Conservation (phyloP, 2,329 filamentous ascomycete genomes). For the Atkinsonella texensis region DNA sequence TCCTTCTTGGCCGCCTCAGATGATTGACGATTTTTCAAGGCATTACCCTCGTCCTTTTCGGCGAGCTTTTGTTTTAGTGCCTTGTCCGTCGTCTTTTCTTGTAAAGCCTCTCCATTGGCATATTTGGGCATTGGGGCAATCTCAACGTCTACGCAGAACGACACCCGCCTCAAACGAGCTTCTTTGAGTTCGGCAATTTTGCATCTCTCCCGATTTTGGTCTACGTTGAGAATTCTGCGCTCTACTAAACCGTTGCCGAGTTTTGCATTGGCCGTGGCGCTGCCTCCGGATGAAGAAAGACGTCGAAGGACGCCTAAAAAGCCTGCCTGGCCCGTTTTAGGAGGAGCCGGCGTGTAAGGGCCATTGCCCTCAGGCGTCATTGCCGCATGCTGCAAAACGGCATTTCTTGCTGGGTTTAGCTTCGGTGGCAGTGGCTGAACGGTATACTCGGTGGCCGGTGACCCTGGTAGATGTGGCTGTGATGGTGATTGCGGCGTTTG, state of each 20-base stretch:
- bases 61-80: constrained; percentile 48
- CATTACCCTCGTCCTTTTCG: constrained; percentile 63
- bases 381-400: constrained; percentile 44
- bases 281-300: constrained; percentile 55
- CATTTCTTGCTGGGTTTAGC: constrained; percentile 40
- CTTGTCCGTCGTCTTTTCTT: constrained; percentile 30
- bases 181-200: constrained; percentile 67
- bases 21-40: constrained; percentile 53
- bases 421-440: constrained; percentile 36
- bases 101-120: constrained; percentile 42
- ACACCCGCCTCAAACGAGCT: constrained; percentile 72
- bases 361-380: constrained; percentile 44
- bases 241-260: constrained; percentile 59
- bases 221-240: constrained; percentile 73
- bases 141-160: constrained; percentile 95
- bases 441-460: constrained; percentile 1
- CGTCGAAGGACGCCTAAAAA: constrained; percentile 76
- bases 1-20: constrained; percentile 42
- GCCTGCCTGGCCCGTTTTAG: constrained; percentile 53
- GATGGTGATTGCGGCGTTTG: constrained; percentile 3
- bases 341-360: constrained; percentile 64
- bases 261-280: constrained; percentile 14
- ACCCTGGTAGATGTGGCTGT: constrained; percentile 13
- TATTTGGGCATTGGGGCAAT: constrained; percentile 83
- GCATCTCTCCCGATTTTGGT: constrained; percentile 67